Base-by-base conservation (phyloP, 495 filamentous ascomycete genomes). In the Neurospora terricola region DNA sequence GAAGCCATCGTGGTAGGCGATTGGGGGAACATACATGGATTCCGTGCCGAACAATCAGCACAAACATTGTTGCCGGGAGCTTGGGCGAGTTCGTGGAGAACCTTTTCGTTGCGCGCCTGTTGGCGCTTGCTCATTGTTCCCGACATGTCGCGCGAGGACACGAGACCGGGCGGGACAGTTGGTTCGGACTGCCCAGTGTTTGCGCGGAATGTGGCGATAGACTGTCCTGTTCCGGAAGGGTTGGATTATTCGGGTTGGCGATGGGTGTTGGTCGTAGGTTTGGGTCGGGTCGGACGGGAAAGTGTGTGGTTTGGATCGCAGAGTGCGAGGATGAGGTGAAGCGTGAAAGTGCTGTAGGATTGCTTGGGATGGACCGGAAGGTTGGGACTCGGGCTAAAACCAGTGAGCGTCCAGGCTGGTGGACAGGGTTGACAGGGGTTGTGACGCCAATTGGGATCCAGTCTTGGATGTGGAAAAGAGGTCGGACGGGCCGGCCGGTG, bases 61-160 rank as follows among this genome's bases (percentile, higher is more conserved):
- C 96, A 99, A 76, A 91, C 84, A 81, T 97, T 94, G 87, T 99
- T 99, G 54, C 96, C 96, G 48, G 94, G 90, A 54, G 97, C 92
- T 72, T 92, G 91, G 80, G 98, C 91, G 73, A 99, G 88, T 40
- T 98, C 96, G 79, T 97, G 93, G 76, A 99, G 86, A 38, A 89
- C 84, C 79, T 91, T 93, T 86, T 99, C 96, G 82, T 98, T 97
- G 84, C 96, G 94, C 87, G 91, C 92, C 86, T 97, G 94, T 84
- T 97, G 92, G 80, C 96, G 94, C 88, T 98, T 99, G 86, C 89
- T 97, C 75, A 87, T 76, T 37, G 84, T 78, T 68, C 79, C 81
- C 37, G 86, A 81, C 87, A 88, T 88, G 75, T 80, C 77, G 77
- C 75, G 78, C 76, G 75, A 73, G 40, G 38, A 54, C 34, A 62